Evolutionary conservation across 805 yeast genomes (phyloP), one percentile per base, ranked within the genome.

Genomic region (Saccharomyces paradoxus): DNA sequence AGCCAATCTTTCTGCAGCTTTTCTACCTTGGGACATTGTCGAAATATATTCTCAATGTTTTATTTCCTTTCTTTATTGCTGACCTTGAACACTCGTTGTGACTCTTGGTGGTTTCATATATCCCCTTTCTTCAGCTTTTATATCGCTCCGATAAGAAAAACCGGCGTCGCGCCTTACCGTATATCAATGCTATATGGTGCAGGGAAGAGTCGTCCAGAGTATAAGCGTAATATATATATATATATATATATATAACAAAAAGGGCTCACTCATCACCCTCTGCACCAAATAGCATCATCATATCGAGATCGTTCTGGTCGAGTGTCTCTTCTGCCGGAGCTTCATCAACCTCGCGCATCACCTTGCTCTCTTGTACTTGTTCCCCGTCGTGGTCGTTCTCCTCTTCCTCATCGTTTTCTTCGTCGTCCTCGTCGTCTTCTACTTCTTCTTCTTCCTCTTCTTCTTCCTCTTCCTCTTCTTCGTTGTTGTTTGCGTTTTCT

Each of bases 1-100:
- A 24, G 86, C 82, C 32, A 92, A 76, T 68, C 97, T 81, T 68
- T 84, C 84, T 47, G 91, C 88, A 52, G 96, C 94, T 66, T 77
- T 80, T 51, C 77, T 59, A 59, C 91, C 92, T 73, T 77, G 81
- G 7, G 89, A 84, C 87, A 82, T 82, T 41, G 17, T 61, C 22
- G 46, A 29, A 29, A 27, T 37, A 28, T 10, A 10, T 51, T 12
- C 14, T 48, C 28, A 4, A 46, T 28, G 13, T 3, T 26, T n/a
- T 48, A 9, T 48, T 27, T 10, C 31, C n/a, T 28, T 9, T 21
- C 17, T 4, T 12, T 7, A 27, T 6, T 29, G 14, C 6, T 17
- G 14, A 37, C 10, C 14, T 46, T 22, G 21, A 22, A 22, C 48
- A n/a, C 21, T 22, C 5, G 2, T 14, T 46, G 3, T 10, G 30